Evolutionary conservation across 805 yeast species (phyloP).

Genomic region (Yamadazyma phyllophila): DNA sequence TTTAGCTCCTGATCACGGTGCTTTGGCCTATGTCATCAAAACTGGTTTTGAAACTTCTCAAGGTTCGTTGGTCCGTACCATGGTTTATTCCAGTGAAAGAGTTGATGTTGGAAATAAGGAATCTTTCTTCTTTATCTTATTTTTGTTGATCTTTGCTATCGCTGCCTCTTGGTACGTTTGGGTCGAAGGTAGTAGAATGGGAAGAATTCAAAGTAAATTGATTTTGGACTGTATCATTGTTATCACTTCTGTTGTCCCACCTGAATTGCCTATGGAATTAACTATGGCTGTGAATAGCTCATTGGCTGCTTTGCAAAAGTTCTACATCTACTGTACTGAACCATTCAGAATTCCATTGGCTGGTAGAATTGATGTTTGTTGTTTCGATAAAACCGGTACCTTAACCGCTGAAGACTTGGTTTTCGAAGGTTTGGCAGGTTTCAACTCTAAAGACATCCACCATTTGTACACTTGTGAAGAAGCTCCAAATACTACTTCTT

Average conservation of each 20-base stretch:
- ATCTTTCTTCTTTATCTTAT: conserved; percentile 87
- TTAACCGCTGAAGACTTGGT: conserved; percentile 94
- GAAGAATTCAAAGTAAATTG: conserved; percentile 90
- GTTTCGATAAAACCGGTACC: conserved; percentile 98
- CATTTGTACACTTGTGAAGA: conserved; percentile 54
- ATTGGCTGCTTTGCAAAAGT: conserved; percentile 80
- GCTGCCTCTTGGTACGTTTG: conserved; percentile 98
- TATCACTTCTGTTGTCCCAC: conserved; percentile 97
- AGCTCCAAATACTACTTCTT: conserved; percentile 66
- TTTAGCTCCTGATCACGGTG: conserved; percentile 87
- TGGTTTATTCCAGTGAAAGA: conserved; percentile 96
- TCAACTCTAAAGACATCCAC: conserved; percentile 50
- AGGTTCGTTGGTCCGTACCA: conserved; percentile 94
- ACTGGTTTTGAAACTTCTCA: conserved; percentile 99
- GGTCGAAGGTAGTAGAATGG: conserved; percentile 96
- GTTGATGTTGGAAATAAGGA: conserved; percentile 95
- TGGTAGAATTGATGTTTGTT: conserved; percentile 96
- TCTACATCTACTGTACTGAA: conserved; percentile 92
- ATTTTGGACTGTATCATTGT: conserved; percentile 94
- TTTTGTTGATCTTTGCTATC: conserved; percentile 85
- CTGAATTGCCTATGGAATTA: conserved; percentile 97
- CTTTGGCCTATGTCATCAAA: conserved; percentile 82
- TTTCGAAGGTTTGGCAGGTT: conserved; percentile 94
- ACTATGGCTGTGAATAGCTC: conserved; percentile 97
- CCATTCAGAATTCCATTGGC: conserved; percentile 98